Evolutionary conservation across 768 basidiomycete species (phyloP).

Genomic region (Neoboletus magnificus): DNA sequence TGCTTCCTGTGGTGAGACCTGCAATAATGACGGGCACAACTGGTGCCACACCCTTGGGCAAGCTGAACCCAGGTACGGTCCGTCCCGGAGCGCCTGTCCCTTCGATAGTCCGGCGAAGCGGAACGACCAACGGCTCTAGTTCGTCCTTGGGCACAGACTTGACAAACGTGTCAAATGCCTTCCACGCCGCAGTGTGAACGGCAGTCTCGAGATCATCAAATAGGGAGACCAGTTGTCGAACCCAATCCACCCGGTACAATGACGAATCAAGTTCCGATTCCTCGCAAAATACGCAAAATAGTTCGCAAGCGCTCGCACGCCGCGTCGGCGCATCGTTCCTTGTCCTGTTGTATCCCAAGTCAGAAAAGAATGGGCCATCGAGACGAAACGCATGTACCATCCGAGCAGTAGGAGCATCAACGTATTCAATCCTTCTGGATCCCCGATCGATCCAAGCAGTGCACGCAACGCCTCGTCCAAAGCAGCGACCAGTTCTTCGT

Average conservation of each 20-base stretch:
- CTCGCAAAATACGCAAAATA: slow-evolving; percentile 83
- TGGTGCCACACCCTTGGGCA: slow-evolving; percentile 79
- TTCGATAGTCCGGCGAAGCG: slow-evolving; percentile 86
- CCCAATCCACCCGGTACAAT: slow-evolving; percentile 90
- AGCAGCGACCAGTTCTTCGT: slow-evolving; percentile 68
- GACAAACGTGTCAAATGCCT: slow-evolving; percentile 81
- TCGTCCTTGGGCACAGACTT: slow-evolving; percentile 93
- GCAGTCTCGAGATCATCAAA: slow-evolving; percentile 74
- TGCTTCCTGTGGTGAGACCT: no score
- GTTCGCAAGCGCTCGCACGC: slow-evolving; percentile 72
- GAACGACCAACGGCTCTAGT: slow-evolving; percentile 84
- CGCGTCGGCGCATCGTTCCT: slow-evolving; percentile 69
- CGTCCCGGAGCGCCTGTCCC: slow-evolving; percentile 73
- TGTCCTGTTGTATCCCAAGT: slow-evolving; percentile 49
- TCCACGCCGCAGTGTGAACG: slow-evolving; percentile 82
- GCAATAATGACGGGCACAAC: slow-evolving; percentile 83
- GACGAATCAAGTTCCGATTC: slow-evolving; percentile 78
- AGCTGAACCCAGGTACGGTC: slow-evolving; percentile 80
- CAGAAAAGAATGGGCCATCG: background rate
- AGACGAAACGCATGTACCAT: slow-evolving; percentile 53
- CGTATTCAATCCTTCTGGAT: slow-evolving; percentile 85
- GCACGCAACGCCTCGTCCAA: slow-evolving; percentile 74
- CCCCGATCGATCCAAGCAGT: slow-evolving; percentile 73
- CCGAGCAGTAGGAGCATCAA: slow-evolving; percentile 86
- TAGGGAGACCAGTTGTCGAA: slow-evolving; percentile 79